Percentiles rank a stretch among this genome's conserved stretches.
Conservation (phyloP, 140 eudicot species). For the Bidens hawaiensis region DNA sequence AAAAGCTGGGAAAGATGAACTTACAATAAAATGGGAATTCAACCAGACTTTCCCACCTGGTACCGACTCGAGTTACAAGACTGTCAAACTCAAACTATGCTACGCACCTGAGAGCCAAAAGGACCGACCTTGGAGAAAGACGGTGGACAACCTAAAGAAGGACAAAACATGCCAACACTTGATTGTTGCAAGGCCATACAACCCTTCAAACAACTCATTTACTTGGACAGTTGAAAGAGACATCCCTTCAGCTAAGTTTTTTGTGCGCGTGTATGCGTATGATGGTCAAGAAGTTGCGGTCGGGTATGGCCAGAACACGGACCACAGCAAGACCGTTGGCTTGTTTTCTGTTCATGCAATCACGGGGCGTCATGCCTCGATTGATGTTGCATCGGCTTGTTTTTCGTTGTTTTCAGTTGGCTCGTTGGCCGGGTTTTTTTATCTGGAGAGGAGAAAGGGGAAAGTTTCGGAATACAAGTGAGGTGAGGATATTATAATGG, state of each 20-base stretch:
- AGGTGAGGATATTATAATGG: background rate
- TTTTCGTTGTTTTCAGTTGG: conserved; percentile 44
- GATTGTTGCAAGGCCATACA: conserved; percentile 25
- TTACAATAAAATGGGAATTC: conserved; percentile 41
- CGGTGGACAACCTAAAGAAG: conserved; percentile 29
- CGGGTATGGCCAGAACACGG: conserved; percentile 40
- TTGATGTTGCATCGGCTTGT: conserved; percentile 40
- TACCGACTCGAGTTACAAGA: conserved; percentile 47
- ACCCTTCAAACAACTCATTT: conserved; percentile 27
- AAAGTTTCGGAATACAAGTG: conserved; percentile 12
- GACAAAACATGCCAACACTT: conserved; percentile 54
- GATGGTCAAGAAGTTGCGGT: conserved; percentile 28
- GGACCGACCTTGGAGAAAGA: conserved; percentile 51
- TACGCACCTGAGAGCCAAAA: conserved; percentile 43
- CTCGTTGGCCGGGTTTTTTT: conserved; percentile 42
- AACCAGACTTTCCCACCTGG: conserved; percentile 31
- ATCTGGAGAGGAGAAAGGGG: conserved; percentile 47
- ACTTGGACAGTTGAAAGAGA: conserved; percentile 35
- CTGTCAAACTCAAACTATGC: conserved; percentile 45
- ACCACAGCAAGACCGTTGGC: conserved; percentile 18
- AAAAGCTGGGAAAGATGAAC: conserved; percentile 41
- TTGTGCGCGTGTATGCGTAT: conserved; percentile 38
- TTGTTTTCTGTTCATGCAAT: conserved; percentile 31
- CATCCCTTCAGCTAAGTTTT: conserved; percentile 40
- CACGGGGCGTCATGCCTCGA: conserved; percentile 41